These are phyloP conservation scores for Tritrichomonas foetus DNA, from an alignment of 208 protist genomes.

Conservation along the genomic window DNA sequence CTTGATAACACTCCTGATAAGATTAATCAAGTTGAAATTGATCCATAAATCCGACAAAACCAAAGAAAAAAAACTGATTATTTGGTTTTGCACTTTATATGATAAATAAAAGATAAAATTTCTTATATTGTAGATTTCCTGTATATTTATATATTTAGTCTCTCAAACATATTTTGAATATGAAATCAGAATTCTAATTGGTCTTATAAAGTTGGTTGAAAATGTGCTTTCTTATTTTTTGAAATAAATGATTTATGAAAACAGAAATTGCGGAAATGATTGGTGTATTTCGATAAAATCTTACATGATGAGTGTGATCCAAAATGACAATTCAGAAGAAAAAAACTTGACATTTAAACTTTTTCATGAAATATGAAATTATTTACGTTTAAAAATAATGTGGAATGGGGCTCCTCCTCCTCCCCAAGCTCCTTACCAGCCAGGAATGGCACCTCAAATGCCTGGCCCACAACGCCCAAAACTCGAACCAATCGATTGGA, in stretches of 20 bases:
- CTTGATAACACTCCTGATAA: neutral
- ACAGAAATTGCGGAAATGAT: neutral
- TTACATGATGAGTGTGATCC: neutral
- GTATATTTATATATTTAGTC: neutral
- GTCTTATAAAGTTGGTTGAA: neutral
- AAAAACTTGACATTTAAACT: neutral
- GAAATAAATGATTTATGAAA: neutral
- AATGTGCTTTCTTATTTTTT: no score
- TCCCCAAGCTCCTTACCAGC: neutral
- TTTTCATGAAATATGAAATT: neutral
- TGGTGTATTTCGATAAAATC: neutral
- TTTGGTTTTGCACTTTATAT: neutral
- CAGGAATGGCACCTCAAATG: neutral
- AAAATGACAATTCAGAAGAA: neutral
- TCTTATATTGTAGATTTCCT: neutral
- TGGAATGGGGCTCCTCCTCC: neutral
- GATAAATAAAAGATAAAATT: neutral
- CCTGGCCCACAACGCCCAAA: neutral
- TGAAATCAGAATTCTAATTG: neutral
- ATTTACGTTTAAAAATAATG: neutral
- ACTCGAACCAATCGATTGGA: constrained; percentile 6
- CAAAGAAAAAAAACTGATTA: neutral
- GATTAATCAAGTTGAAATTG: no score
- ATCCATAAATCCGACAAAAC: no score
- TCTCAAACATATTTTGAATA: neutral